Evolutionary conservation across 108 stramenopile genomes (phyloP), one percentile per base, ranked within the genome.

Genomic region (Stephanodiscus minutulus): DNA sequence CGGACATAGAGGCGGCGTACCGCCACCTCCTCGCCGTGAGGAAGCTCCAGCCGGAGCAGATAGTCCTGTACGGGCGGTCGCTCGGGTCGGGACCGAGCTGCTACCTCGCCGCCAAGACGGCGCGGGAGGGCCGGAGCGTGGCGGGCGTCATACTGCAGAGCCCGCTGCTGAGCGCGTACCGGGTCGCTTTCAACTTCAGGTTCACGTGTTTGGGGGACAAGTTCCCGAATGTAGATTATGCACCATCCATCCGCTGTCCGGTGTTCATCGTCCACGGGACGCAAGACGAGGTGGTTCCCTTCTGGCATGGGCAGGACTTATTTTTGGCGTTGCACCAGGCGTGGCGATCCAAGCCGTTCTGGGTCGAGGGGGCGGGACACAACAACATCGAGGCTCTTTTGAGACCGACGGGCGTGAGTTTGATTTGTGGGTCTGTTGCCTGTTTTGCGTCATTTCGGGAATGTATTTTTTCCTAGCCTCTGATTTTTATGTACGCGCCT

Each of bases 1-100:
- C 90, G 7, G 97, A 98, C 72, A 92, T 97, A 66, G 95, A 97
- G 25, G 96, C 96, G 22, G 97, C 97, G 49, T 98, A 88, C 70
- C 79, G 89, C 35, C 96, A 97, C 72, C 80, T 98, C 29, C 64
- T 88, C 3, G 73, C 82, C 39, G 88, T 88, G 20, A 68, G 91
- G 55, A 75, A 88, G 17, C 55, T 98, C 7, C 84, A 85, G 62
- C 91, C 97, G 17, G 87, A 89, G 72, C 94, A 90, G 58, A 91
- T 98, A 74, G 85, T 98, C 8, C 72, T 98, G 50, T 98, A 96
- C 64, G 94, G 93, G 9, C 61, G 94, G 76, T 89, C 87, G 15
- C 64, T 95, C 56, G 98, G 98, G 5, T 91, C 88, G 8, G 98
- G 98, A 3, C 97, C 98, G 4, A 93, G 94, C 22, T 96, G 96